Percentiles rank a stretch among this genome's conserved stretches.
These are phyloP conservation scores for Phytophthora aleatoria DNA, from an alignment of 352 stramenopile genomes.

Conservation along the genomic window DNA sequence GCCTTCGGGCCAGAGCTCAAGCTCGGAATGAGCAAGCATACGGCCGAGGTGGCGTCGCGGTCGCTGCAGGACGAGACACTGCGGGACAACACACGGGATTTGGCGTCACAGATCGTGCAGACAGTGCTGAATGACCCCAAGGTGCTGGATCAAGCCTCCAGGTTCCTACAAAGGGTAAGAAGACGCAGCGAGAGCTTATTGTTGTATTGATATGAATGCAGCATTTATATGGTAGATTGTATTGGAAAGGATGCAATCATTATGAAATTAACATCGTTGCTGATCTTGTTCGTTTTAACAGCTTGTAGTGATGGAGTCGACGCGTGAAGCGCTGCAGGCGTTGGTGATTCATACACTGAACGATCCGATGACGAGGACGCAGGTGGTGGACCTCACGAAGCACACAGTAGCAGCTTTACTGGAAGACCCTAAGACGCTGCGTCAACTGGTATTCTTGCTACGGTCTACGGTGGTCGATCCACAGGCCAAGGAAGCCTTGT, in stretches of 20 bases:
- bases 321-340: constrained; percentile 49
- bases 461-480: constrained; percentile 53
- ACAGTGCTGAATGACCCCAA: constrained; percentile 87
- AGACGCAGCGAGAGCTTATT: neutral
- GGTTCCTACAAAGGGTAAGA: constrained; percentile 71
- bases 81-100: constrained; percentile 66
- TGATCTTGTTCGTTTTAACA: constrained; percentile 27
- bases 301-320: constrained; percentile 75
- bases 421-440: constrained; percentile 61
- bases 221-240: neutral
- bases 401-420: constrained; percentile 48
- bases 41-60: constrained; percentile 78
- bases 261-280: neutral
- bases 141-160: constrained; percentile 78
- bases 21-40: constrained; percentile 81
- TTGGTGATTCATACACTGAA: constrained; percentile 69
- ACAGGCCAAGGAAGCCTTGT: constrained; percentile 48
- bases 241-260: constrained; percentile 21
- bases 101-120: constrained; percentile 87
- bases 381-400: constrained; percentile 59
- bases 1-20: constrained; percentile 82
- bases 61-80: constrained; percentile 87
- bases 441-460: constrained; percentile 62
- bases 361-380: constrained; percentile 56
- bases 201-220: constrained; percentile 34